These are phyloP conservation scores for Scedosporium boydii DNA, from an alignment of 2,329 filamentous ascomycete genomes.

Conservation along the genomic window DNA sequence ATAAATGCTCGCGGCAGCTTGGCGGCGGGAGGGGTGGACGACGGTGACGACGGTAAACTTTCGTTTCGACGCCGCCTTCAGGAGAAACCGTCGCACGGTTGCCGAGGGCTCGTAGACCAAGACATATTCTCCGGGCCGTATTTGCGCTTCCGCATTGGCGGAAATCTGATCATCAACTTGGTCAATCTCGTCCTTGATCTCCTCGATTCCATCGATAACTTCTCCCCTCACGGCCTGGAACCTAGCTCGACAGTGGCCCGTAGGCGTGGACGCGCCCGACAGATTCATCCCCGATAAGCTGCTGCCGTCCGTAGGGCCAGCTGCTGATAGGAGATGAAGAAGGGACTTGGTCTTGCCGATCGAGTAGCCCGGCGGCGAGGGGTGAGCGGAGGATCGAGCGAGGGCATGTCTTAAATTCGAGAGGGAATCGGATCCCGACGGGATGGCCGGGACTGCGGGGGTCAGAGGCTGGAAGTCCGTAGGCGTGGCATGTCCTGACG, in stretches of 20 bases:
- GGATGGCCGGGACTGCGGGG: background rate
- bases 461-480: background rate
- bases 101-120: slow-evolving; percentile 79
- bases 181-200: slow-evolving; percentile 91
- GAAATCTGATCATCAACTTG: slow-evolving; percentile 92
- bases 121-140: slow-evolving; percentile 87
- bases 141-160: slow-evolving; percentile 78
- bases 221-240: slow-evolving; percentile 73
- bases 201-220: slow-evolving; percentile 86
- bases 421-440: slow-evolving; percentile 15
- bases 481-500: slow-evolving; percentile 2
- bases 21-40: slow-evolving; percentile 43
- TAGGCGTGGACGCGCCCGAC: slow-evolving; percentile 41
- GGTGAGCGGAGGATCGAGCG: slow-evolving; percentile 39
- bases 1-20: slow-evolving; percentile 29
- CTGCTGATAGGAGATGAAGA: slow-evolving; percentile 77
- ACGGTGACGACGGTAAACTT: slow-evolving; percentile 87
- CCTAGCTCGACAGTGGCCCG: slow-evolving; percentile 25
- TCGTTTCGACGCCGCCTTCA: slow-evolving; percentile 78
- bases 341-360: slow-evolving; percentile 66
- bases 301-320: slow-evolving; percentile 37
- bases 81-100: slow-evolving; percentile 81
- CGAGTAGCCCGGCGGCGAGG: slow-evolving; percentile 53
- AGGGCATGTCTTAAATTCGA: slow-evolving; percentile 18
- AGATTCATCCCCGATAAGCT: slow-evolving; percentile 35